Conservation (phyloP, 306 rosid genomes). For the Acacia acuminata region DNA sequence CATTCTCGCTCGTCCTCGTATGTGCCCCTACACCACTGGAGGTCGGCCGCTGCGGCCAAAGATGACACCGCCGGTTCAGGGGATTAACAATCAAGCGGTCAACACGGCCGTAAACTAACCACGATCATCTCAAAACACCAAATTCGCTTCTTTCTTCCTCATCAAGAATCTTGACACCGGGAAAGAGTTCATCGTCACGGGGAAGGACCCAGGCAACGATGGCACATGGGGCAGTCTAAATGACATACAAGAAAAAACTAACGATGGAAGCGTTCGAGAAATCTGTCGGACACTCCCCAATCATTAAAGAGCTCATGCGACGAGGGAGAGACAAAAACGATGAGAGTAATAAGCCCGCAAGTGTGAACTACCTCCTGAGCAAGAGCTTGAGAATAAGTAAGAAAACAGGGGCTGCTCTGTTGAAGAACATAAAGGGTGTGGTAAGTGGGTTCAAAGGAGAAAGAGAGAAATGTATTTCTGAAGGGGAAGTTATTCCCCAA, state of each 20-base stretch:
- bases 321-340: constrained; percentile 31
- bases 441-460: constrained; percentile 51
- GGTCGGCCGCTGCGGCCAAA: background rate
- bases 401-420: constrained; percentile 64
- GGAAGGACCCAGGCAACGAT: no score
- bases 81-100: background rate
- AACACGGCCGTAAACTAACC: background rate
- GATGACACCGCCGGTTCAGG: background rate
- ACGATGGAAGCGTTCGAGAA: no score
- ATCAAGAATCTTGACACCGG: no score
- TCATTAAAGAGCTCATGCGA: constrained; percentile 72
- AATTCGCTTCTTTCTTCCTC: no score
- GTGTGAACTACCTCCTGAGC: no score
- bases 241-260: no score
- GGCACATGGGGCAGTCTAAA: no score
- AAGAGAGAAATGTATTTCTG: no score
- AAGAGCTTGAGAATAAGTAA: constrained; percentile 78
- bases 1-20: constrained; percentile 33
- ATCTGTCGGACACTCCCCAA: no score
- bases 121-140: constrained; percentile 31
- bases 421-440: constrained; percentile 69
- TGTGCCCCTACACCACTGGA: background rate
- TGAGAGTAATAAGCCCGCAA: constrained; percentile 36
- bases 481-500: no score
- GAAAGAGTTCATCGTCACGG: no score